These are phyloP conservation scores for Candida methanosorbosa DNA, from an alignment of 805 yeast genomes.

Conservation along the genomic window DNA sequence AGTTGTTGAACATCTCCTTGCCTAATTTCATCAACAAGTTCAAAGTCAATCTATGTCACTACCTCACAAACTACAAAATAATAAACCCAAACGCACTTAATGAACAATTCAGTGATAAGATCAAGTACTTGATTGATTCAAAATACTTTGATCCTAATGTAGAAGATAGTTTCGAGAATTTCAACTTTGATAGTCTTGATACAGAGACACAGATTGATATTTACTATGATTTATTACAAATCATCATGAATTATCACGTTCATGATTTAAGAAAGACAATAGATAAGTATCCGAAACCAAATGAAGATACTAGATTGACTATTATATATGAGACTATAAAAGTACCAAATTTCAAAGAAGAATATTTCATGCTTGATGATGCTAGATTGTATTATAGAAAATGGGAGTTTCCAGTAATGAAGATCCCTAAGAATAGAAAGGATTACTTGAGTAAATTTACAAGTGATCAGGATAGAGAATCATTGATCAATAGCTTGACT, in stretches of 20 bases:
- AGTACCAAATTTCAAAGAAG: conserved; percentile 7
- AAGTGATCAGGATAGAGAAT: conserved; percentile 2
- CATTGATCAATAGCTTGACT: conserved; percentile 4
- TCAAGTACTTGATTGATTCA: conserved; percentile 1
- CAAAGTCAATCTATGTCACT: conserved; percentile 31
- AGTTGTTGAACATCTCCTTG: conserved; percentile 35
- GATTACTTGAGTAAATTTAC: conserved; percentile 15
- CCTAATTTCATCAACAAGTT: conserved; percentile 36
- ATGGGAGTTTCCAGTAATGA: conserved; percentile 21
- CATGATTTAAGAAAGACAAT: conserved; percentile 44
- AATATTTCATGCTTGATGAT: conserved; percentile 37
- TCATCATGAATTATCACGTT: conserved; percentile 32
- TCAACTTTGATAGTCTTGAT: conserved; percentile 30
- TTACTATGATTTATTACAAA: conserved; percentile 28
- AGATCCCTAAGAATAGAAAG: conserved; percentile 26
- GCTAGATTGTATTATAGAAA: conserved; percentile 40
- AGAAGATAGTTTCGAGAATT: conserved; percentile 10
- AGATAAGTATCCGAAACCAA: conserved; percentile 22
- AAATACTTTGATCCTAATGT: conserved; percentile 3
- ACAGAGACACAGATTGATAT: conserved; percentile 42
- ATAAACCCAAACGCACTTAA: conserved; percentile 11
- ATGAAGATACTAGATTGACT: conserved; percentile 13
- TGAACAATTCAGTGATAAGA: conserved; percentile 21
- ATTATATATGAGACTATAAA: conserved; percentile 14
- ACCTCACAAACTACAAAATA: conserved; percentile 27